Conservation (phyloP, 2,329 filamentous ascomycete species). For the Aspergillus sp. region DNA sequence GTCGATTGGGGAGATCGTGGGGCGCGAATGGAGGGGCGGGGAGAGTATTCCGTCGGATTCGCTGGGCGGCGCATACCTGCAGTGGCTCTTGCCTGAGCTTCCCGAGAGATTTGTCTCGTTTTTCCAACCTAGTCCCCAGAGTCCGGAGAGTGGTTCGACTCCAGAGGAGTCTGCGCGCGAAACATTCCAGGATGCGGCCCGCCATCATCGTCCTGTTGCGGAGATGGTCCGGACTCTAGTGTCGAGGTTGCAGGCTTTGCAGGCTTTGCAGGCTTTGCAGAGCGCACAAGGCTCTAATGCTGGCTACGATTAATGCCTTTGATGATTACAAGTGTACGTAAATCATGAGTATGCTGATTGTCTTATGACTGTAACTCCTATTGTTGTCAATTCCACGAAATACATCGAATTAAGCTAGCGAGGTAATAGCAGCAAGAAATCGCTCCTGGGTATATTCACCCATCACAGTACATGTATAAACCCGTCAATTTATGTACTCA, state of each 20-base stretch:
- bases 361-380: too few relatives aligned
- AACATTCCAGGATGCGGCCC: constrained; percentile 16
- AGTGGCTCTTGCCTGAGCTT: constrained; percentile 1
- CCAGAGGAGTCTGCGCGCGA: constrained; percentile 5
- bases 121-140: constrained; percentile 1
- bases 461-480: too few relatives aligned
- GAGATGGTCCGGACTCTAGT: constrained; percentile 18
- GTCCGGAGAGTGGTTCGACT: neutral
- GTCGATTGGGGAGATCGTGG: constrained; percentile 22
- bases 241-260: constrained; percentile 14
- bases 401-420: too few relatives aligned
- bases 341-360: too few relatives aligned
- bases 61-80: neutral
- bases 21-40: constrained; percentile 16
- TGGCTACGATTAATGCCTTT: too few relatives aligned
- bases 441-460: too few relatives aligned
- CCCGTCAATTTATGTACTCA: too few relatives aligned
- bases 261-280: constrained; percentile 6
- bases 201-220: constrained; percentile 19
- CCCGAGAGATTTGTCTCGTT: constrained; percentile 3
- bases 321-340: neutral
- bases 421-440: too few relatives aligned
- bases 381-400: too few relatives aligned
- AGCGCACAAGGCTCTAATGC: too few relatives aligned
- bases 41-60: constrained; percentile 1